Percentiles rank a stretch among this genome's conserved stretches.
Evolutionary conservation across 148 eudicot genomes (phyloP).

Genomic region (Rhododendron ovatum): DNA sequence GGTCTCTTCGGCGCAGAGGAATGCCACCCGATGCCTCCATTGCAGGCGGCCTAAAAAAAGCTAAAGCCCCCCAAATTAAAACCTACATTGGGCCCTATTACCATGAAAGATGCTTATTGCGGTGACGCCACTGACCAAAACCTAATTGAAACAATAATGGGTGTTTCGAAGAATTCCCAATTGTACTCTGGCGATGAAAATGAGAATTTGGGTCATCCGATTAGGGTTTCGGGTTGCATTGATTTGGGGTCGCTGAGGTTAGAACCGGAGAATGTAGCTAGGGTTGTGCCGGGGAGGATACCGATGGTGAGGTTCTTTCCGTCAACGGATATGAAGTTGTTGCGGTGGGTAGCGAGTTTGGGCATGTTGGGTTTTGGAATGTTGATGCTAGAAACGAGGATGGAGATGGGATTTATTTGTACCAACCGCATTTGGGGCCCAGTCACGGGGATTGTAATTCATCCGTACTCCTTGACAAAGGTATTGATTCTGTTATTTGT

Average conservation of each 20-base stretch:
- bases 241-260: slow-evolving; percentile 21
- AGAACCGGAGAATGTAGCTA: slow-evolving; percentile 52
- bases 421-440: no score
- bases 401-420: no score
- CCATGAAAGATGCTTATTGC: slow-evolving; percentile 42
- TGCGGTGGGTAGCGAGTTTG: no score
- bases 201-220: neutral
- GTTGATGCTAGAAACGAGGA: no score
- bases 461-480: no score
- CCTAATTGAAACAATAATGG: slow-evolving; percentile 32
- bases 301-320: slow-evolving; percentile 55
- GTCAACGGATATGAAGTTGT: slow-evolving; percentile 28
- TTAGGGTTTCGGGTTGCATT: slow-evolving; percentile 30
- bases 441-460: no score
- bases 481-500: slow-evolving; percentile 32
- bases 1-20: neutral
- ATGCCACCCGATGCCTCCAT: neutral
- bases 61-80: slow-evolving; percentile 16
- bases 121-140: slow-evolving; percentile 35
- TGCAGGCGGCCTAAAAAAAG: no score
- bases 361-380: no score
- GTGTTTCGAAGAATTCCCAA: slow-evolving; percentile 13
- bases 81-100: slow-evolving; percentile 25
- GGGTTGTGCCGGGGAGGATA: slow-evolving; percentile 70
- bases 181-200: slow-evolving; percentile 1